Conservation (phyloP, 176 grass and related monocot genomes). For the Phragmites australis region DNA sequence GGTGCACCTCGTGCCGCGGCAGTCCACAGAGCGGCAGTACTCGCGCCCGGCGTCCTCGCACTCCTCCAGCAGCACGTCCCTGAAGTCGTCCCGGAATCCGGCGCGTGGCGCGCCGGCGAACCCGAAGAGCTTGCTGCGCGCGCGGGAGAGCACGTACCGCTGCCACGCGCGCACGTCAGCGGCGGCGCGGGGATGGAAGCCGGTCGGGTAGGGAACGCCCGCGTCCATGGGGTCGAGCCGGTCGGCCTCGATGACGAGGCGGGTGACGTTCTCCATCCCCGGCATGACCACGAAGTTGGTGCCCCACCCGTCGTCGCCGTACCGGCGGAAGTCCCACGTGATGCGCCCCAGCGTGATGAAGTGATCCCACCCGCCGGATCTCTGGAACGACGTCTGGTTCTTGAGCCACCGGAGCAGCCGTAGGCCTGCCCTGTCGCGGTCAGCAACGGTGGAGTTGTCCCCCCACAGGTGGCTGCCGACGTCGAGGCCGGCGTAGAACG, state of each 20-base stretch:
- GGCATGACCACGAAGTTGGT: slow-evolving; percentile 64
- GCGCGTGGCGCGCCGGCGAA: slow-evolving; percentile 72
- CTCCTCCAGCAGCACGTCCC: slow-evolving; percentile 63
- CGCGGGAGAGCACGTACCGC: slow-evolving; percentile 49
- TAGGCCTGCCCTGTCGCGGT: slow-evolving; percentile 59
- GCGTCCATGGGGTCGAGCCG: slow-evolving; percentile 57
- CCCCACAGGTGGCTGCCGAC: slow-evolving; percentile 79
- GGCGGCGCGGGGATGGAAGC: slow-evolving; percentile 68
- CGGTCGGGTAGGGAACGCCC: slow-evolving; percentile 76
- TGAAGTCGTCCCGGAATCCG: slow-evolving; percentile 70
- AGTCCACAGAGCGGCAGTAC: slow-evolving; percentile 66
- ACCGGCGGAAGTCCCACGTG: slow-evolving; percentile 92
- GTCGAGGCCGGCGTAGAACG: slow-evolving; percentile 86
- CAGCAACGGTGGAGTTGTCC: slow-evolving; percentile 34
- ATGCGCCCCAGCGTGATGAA: slow-evolving; percentile 83
- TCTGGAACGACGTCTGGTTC: slow-evolving; percentile 52
- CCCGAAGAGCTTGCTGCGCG: slow-evolving; percentile 52
- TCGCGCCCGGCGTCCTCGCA: slow-evolving; percentile 55
- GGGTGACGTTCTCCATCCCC: slow-evolving; percentile 73
- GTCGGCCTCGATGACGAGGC: slow-evolving; percentile 70
- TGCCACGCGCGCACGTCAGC: slow-evolving; percentile 72
- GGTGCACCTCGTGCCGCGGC: slow-evolving; percentile 49
- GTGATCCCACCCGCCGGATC: slow-evolving; percentile 75
- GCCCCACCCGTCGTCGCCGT: slow-evolving; percentile 58
- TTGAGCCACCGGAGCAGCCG: slow-evolving; percentile 65